These are phyloP conservation scores for Ormosia semicastrata DNA, from an alignment of 306 rosid species.

Conservation along the genomic window DNA sequence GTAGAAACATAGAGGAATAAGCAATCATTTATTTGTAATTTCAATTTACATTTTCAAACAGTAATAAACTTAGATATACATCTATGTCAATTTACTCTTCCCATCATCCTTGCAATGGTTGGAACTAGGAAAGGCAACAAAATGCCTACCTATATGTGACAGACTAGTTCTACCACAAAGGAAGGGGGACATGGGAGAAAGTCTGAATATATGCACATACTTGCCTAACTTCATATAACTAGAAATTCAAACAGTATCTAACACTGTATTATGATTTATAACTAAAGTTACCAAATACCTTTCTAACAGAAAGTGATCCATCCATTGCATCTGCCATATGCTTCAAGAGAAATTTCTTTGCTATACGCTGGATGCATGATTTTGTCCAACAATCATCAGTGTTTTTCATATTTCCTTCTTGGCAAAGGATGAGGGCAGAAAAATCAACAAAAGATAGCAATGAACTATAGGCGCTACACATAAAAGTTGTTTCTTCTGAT, in stretches of 20 bases:
- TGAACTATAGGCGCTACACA: slow-evolving; percentile 60
- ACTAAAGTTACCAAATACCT: slow-evolving; percentile 47
- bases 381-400: slow-evolving; percentile 59
- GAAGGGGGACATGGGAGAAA: background rate
- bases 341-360: slow-evolving; percentile 71
- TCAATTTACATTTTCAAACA: background rate
- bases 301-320: slow-evolving; percentile 51
- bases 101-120: slow-evolving; percentile 18
- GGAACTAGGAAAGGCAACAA: slow-evolving; percentile 12
- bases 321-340: slow-evolving; percentile 82
- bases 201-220: background rate
- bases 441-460: slow-evolving; percentile 79
- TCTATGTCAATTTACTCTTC: background rate
- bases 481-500: slow-evolving; percentile 66
- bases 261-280: background rate
- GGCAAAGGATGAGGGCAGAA: slow-evolving; percentile 49
- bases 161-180: background rate
- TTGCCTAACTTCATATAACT: slow-evolving; percentile 15
- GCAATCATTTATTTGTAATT: background rate
- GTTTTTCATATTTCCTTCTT: slow-evolving; percentile 35
- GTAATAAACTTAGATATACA: background rate
- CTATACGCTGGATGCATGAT: slow-evolving; percentile 51
- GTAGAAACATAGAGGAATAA: slow-evolving; percentile 20
- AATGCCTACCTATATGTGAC: background rate
- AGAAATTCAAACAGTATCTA: slow-evolving; percentile 11